Evolutionary conservation across 2,329 filamentous ascomycete species (phyloP), one percentile per base, ranked within the genome.

Genomic region (Xylaria digitata): DNA sequence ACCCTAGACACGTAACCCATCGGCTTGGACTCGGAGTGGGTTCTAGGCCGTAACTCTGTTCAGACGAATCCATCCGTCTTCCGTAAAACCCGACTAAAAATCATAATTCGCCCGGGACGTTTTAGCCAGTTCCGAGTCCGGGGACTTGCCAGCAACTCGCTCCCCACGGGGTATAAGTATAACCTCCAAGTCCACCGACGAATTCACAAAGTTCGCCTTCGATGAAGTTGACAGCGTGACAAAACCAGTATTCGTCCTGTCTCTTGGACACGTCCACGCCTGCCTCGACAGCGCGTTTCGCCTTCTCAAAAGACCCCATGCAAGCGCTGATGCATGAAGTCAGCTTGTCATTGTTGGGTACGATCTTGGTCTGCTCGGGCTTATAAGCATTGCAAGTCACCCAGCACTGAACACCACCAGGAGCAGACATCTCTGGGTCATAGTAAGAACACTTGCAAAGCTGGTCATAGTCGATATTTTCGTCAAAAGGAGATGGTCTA

Each of bases 241-340:
- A 65, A n/a, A 65, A 60, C 62, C 55, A 65, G 32, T 55, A 59
- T 8, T 59, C 62, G 3, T 53, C 34, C 32, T 54, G 62, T 21
- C 55, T 30, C 54, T 43, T 46, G 3, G 37, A 26, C 11, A 60
- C 23, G 13, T 60, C 48, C 13, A 60, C 7, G 23, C 62, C 62
- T 17, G 42, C 37, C 13, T 60, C 48, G 13, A 15, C 26, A 26
- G 55, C 54, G 17, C 62, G 48, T 42, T 65, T 65, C 19, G 61
- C 61, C 13, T 63, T 63, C 9, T 65, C 62, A 9, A 60, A 60
- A 15, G 62, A 60, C 15, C 55, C 48, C 7, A 4, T 1, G 21
- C 54, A 57, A 11, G 40, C 54, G 5, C n/a, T 46, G 40, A 57
- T 57, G 40, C 54, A 57, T n/a, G 37, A 17, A 34, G 13, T 45